Conservation (phyloP, 768 basidiomycete species). For the Mycena galopus region DNA sequence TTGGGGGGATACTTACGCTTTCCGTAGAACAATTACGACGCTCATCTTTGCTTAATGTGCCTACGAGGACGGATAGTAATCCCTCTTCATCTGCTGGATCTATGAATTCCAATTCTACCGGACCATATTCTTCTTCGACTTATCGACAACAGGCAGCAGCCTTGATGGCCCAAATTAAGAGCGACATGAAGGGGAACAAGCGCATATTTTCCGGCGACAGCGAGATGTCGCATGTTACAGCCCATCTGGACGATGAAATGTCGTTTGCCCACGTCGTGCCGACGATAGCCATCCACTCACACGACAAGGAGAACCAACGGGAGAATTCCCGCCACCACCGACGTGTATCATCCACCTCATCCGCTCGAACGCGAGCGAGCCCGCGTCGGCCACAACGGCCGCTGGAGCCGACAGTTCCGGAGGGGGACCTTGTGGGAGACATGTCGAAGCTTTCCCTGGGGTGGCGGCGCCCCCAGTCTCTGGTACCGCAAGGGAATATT, state of each 20-base stretch:
- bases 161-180: constrained; percentile 89
- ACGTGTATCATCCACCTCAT: constrained; percentile 25
- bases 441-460: constrained; percentile 61
- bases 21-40: constrained; percentile 46
- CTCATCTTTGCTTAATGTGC: constrained; percentile 51
- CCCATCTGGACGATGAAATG: constrained; percentile 49
- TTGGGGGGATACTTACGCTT: constrained; percentile 5
- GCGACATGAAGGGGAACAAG: constrained; percentile 81
- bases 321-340: constrained; percentile 32
- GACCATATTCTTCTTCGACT: constrained; percentile 69
- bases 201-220: constrained; percentile 79
- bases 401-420: constrained; percentile 52
- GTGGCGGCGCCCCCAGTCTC: constrained; percentile 44
- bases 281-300: constrained; percentile 20
- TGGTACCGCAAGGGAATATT: constrained; percentile 36
- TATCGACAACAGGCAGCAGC: constrained; percentile 84
- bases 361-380: constrained; percentile 46
- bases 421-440: constrained; percentile 55
- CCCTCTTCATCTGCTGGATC: constrained; percentile 48
- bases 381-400: constrained; percentile 57
- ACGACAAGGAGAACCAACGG: constrained; percentile 37
- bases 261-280: constrained; percentile 33
- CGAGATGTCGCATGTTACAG: constrained; percentile 60
- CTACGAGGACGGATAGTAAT: constrained; percentile 44
- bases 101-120: constrained; percentile 46